Evolutionary conservation across 345 rosid genomes (phyloP).

Genomic region (Citrus reticulata): DNA sequence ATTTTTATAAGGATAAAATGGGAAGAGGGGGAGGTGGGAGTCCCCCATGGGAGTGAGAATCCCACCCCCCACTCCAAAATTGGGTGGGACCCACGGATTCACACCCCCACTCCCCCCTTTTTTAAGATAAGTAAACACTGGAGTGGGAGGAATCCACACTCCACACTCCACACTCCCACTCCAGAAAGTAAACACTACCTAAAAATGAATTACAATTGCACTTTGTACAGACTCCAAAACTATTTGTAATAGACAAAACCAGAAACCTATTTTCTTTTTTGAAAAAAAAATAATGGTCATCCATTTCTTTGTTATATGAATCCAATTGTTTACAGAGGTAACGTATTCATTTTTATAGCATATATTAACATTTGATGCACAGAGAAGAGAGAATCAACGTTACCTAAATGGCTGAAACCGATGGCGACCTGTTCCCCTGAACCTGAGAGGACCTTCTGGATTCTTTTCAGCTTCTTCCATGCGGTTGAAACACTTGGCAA

Average conservation of each 20-base stretch:
- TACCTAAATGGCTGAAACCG: constrained; percentile 95
- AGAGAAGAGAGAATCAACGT: not conserved
- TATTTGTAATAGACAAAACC: not conserved
- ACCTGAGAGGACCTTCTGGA: constrained; percentile 94
- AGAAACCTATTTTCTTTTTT: not conserved
- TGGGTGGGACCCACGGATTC: too few relatives aligned
- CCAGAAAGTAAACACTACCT: too few relatives aligned
- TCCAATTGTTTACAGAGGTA: not conserved
- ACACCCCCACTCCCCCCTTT: too few relatives aligned
- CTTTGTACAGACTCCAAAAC: not conserved
- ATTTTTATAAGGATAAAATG: too few relatives aligned
- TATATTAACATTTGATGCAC: not conserved
- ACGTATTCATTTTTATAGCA: not conserved
- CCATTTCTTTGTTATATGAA: not conserved
- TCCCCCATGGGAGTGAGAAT: too few relatives aligned
- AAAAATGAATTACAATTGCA: not conserved
- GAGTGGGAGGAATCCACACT: too few relatives aligned
- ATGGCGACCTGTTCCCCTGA: constrained; percentile 94
- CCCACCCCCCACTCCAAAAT: too few relatives aligned
- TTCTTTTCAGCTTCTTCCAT: constrained; percentile 80
- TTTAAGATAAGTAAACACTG: too few relatives aligned
- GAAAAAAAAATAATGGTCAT: not conserved
- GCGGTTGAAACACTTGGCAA: constrained; percentile 91
- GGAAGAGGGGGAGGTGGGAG: too few relatives aligned
- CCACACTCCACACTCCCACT: too few relatives aligned